phyloP scores from a whole-genome alignment of 2,329 filamentous ascomycete genomes.

The Meredithiella fracta region DNA sequence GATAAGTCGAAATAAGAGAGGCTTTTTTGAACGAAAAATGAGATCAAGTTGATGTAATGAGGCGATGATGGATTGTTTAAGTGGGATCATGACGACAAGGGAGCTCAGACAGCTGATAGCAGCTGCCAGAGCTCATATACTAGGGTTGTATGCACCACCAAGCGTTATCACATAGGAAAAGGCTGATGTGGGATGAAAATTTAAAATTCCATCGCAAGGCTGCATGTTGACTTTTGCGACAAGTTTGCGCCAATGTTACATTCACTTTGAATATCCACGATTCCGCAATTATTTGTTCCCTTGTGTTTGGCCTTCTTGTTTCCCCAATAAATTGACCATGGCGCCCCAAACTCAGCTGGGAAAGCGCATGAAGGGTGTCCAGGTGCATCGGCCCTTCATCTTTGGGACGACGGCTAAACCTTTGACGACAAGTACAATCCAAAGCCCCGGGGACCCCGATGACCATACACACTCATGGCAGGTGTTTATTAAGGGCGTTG shows the following conservation, averaged over 20 bases:
- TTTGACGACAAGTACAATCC: conserved; percentile 66
- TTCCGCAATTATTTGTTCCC: background rate
- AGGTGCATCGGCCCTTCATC: conserved; percentile 50
- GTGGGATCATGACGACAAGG: background rate
- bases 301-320: background rate
- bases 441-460: conserved; percentile 57
- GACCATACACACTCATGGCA: conserved; percentile 96
- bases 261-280: no score
- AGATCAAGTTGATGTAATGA: background rate
- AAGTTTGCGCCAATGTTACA: background rate
- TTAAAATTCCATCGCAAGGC: background rate
- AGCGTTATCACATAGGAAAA: background rate
- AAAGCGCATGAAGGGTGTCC: conserved; percentile 48
- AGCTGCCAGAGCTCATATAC: background rate
- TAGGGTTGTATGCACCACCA: background rate
- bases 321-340: conserved; percentile 26
- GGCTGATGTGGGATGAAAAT: background rate
- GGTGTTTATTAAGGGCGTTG: conserved; percentile 80
- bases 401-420: conserved; percentile 67
- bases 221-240: background rate
- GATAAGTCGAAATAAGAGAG: no score
- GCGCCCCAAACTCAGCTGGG: conserved; percentile 40
- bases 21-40: background rate
- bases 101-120: background rate
- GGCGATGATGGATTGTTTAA: background rate